Base-by-base conservation (phyloP, 805 yeast genomes). In the Hanseniaspora vineae region DNA sequence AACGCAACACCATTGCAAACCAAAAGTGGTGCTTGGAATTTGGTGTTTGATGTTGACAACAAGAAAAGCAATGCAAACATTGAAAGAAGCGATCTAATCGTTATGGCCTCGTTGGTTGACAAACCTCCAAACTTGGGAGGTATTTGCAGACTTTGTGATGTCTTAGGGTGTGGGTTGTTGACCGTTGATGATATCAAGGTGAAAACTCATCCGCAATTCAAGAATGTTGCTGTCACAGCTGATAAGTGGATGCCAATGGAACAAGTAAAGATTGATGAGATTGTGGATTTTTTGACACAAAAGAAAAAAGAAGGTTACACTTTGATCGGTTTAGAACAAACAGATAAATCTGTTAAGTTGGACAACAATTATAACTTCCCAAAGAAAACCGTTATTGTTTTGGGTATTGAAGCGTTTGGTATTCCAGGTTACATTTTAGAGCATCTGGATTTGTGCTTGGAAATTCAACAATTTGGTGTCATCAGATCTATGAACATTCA, bases 401-500 rank as follows among this genome's bases (percentile, higher is more conserved):
- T 89, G 46, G 97, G 97, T 3, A 84, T 76, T 52, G 97, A 89
- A 60, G 79, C 83, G 50, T 94, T 85, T 60, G 97, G 97, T 48
- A 79, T 89, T 48, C 95, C 96, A 0, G 96, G 95, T 6, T 81
- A 81, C 39, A 66, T 89, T 29, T 66, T 89, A 47, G 81, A 85
- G 0, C 90, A 84, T 57, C 68, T 90, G 32, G 97, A 89, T 59
- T 68, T 80, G 54, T 89, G 96, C 60, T 78, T 90, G 39, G 96
- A 89, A 58, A 89, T 89, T 55, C 85, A 87, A 59, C 97, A 89
- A 60, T 81, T 78, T 39, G 97, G 97, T 14, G 88, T 89, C 15
- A 79, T 90, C 39, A 72, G 97, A 54, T 88, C 96, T 1, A 89
- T 89, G 97, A 89, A 89, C 58, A 89, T 89, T 51, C 97, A 89